Evolutionary conservation across 2,329 filamentous ascomycete genomes (phyloP), one percentile per base, ranked within the genome.

Genomic region (Drechmeria coniospora): DNA sequence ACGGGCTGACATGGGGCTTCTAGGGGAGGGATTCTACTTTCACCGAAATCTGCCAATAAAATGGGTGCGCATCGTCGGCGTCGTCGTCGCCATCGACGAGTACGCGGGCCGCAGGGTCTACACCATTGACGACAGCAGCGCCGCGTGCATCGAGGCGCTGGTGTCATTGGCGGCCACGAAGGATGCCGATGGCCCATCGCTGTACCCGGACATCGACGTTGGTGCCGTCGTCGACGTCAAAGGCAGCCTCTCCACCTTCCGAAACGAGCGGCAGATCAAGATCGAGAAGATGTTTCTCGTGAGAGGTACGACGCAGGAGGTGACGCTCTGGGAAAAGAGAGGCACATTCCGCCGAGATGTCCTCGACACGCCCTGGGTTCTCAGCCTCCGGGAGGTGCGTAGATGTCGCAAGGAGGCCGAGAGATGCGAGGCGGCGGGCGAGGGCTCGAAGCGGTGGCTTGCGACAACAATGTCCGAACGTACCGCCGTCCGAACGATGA

Each of bases 11-110:
- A 1, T 4, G 12, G 10, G 5, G 4, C 2, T 8, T 17, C 4
- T 14, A 54, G 61, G 61, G 26, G 64, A 70, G 41, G 55, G 64
- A 36, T 57, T 75, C 19, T 75, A 63, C 45, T 83, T 84, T 50
- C 63, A 74, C 53, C 51, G 62, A 27, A 86, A 84, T 48, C 72
- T 86, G 38, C 80, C 80, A 0, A 71, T 87, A 40, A 71, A 73
- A 62, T 86, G 75, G 68, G 68, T 80, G 29, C 73, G 75, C 35
- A 50, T 86, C 18, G 65, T 73, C 6, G 81, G 81, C 17, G 51
- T 83, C 7, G 63, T 87, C 14, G 73, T 84, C 30, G 68, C 66
- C 9, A 52, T 72, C 20, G 63, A 71, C 36, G 60, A 71, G 14
- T 65, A 57, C 31, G 36, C 42, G 20, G 51, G 50, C 20, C 55